These are phyloP conservation scores for Chlorophyllum brunneum DNA, from an alignment of 768 basidiomycete genomes.

Conservation along the genomic window DNA sequence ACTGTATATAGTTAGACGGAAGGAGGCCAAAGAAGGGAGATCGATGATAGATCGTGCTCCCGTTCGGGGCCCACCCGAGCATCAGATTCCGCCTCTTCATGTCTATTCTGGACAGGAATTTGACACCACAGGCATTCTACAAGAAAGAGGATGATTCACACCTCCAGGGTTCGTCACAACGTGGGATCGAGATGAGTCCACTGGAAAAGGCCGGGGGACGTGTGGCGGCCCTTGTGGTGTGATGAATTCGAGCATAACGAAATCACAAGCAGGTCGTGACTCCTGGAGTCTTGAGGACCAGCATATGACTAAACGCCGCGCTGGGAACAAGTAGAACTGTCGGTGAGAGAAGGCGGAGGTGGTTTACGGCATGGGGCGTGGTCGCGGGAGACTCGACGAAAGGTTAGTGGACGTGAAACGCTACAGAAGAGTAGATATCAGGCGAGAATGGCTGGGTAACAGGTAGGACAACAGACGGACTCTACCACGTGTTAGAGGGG, in stretches of 20 bases:
- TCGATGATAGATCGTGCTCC: constrained; percentile 4
- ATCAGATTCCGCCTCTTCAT: constrained; percentile 1
- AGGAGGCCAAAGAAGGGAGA: constrained; percentile 1
- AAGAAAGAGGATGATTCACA: constrained; percentile 12
- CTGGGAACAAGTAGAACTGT: background rate
- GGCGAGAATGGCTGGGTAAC: background rate
- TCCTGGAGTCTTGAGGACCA: constrained; percentile 10
- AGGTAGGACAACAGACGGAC: background rate
- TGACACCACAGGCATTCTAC: constrained; percentile 14
- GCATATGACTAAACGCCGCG: constrained; percentile 2
- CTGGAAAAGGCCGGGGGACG: constrained; percentile 1
- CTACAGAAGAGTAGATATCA: background rate
- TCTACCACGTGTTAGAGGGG: constrained; percentile 25
- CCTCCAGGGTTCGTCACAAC: constrained; percentile 22
- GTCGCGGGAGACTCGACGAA: constrained; percentile 4
- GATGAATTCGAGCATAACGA: constrained; percentile 15
- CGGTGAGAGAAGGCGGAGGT: constrained; percentile 1
- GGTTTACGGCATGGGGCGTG: background rate
- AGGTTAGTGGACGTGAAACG: constrained; percentile 11
- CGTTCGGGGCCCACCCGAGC: background rate
- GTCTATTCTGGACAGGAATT: constrained; percentile 9
- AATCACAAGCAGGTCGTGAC: constrained; percentile 13
- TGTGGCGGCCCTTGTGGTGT: constrained; percentile 16
- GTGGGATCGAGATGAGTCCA: constrained; percentile 24
- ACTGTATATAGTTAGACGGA: constrained; percentile 9